A percentile compares a stretch with the other conserved stretches of the same genome.
Conservation (phyloP, 768 basidiomycete species). For the Boletus insuetus region DNA sequence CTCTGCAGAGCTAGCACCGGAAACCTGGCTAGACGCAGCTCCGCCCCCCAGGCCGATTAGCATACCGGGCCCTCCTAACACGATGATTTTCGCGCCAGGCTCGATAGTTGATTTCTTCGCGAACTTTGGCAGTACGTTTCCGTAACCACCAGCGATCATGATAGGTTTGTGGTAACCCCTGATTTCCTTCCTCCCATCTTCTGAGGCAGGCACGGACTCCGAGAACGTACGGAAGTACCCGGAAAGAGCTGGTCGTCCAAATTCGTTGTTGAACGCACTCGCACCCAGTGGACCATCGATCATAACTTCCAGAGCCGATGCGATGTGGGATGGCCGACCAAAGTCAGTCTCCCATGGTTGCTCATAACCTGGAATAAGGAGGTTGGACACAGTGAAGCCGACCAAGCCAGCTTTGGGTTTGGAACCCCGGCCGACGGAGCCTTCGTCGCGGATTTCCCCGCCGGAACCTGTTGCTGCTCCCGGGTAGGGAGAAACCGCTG, state of each 20-base stretch:
- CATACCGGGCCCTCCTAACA: slow-evolving; percentile 94
- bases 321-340: slow-evolving; percentile 87
- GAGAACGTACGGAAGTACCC: slow-evolving; percentile 97
- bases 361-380: slow-evolving; percentile 84
- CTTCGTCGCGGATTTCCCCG: slow-evolving; percentile 98
- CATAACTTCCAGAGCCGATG: slow-evolving; percentile 96
- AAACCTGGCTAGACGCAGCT: slow-evolving; percentile 91
- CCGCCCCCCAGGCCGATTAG: slow-evolving; percentile 96
- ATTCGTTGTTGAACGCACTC: slow-evolving; percentile 97
- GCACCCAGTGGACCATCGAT: slow-evolving; percentile 92
- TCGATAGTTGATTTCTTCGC: slow-evolving; percentile 75
- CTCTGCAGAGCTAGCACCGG: slow-evolving; percentile 86
- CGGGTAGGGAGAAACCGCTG: slow-evolving; percentile 95
- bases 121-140: slow-evolving; percentile 84
- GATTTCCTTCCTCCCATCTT: slow-evolving; percentile 56
- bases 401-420: slow-evolving; percentile 93
- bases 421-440: slow-evolving; percentile 91
- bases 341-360: slow-evolving; percentile 98
- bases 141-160: slow-evolving; percentile 98
- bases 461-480: slow-evolving; percentile 99
- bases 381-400: slow-evolving; percentile 92
- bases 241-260: slow-evolving; percentile 86
- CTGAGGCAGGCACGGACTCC: slow-evolving; percentile 61
- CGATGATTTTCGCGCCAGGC: slow-evolving; percentile 83
- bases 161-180: slow-evolving; percentile 99